phyloP scores from a whole-genome alignment of 768 basidiomycete genomes.

The Tricholoma flavovirens region DNA sequence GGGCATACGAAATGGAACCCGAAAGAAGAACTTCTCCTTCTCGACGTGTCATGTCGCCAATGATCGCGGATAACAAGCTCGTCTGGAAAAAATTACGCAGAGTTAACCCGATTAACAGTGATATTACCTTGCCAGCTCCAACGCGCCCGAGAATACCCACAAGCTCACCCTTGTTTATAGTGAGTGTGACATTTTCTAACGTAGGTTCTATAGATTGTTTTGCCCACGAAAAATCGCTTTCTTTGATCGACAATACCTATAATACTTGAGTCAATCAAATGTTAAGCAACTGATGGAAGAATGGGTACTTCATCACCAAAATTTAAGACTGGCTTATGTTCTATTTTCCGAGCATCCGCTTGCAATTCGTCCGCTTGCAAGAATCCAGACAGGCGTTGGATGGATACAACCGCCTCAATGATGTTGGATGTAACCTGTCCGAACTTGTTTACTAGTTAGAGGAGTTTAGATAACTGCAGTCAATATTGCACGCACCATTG shows the following conservation, averaged over 20 bases:
- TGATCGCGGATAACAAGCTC: slow-evolving; percentile 70
- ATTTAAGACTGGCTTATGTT: slow-evolving; percentile 35
- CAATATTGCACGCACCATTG: slow-evolving; percentile 48
- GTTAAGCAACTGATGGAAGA: background rate
- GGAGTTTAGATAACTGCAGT: background rate
- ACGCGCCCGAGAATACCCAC: slow-evolving; percentile 85
- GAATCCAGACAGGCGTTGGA: slow-evolving; percentile 72
- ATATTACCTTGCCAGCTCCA: slow-evolving; percentile 76
- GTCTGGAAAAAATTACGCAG: slow-evolving; percentile 35
- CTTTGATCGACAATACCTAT: slow-evolving; percentile 60
- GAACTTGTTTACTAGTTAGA: slow-evolving; percentile 36
- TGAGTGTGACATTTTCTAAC: slow-evolving; percentile 72
- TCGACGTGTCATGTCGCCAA: slow-evolving; percentile 78
- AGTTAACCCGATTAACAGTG: background rate
- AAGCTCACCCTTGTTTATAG: slow-evolving; percentile 77
- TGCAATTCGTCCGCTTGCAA: slow-evolving; percentile 78
- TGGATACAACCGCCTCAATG: slow-evolving; percentile 82
- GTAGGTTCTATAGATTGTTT: slow-evolving; percentile 50
- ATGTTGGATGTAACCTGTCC: slow-evolving; percentile 71
- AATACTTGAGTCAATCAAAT: background rate
- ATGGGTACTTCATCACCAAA: slow-evolving; percentile 53
- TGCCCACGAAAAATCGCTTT: slow-evolving; percentile 82
- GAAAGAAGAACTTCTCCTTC: slow-evolving; percentile 68
- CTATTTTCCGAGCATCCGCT: slow-evolving; percentile 58
- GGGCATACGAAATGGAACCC: slow-evolving; percentile 76